Evolutionary conservation across 2,329 filamentous ascomycete genomes (phyloP).

Genomic region (Metarhizium rileyi): DNA sequence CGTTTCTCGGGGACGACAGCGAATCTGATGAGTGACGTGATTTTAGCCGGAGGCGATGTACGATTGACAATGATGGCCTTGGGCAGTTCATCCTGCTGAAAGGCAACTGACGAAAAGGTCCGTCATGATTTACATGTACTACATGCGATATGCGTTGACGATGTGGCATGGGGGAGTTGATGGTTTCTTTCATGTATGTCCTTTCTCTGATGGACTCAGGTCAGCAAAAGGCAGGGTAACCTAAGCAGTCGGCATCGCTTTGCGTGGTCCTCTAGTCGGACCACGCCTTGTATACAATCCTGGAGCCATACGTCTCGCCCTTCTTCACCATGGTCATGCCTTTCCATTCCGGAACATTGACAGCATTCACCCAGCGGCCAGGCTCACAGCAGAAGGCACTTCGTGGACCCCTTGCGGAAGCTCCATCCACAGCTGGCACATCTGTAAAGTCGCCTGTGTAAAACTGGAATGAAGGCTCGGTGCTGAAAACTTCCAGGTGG

Average conservation of each 20-base stretch:
- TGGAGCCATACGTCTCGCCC: slow-evolving; percentile 72
- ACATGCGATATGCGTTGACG: neutral
- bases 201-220: neutral
- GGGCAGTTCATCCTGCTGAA: neutral
- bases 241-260: neutral
- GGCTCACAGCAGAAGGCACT: slow-evolving; percentile 90
- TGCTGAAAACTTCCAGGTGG: slow-evolving; percentile 80
- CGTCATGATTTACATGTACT: neutral
- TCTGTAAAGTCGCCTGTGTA: slow-evolving; percentile 84
- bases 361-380: slow-evolving; percentile 79
- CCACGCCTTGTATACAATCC: slow-evolving; percentile 81
- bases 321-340: slow-evolving; percentile 71
- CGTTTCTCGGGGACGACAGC: slow-evolving; percentile 60
- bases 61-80: neutral
- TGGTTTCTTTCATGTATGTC: neutral
- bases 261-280: slow-evolving; percentile 36
- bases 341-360: slow-evolving; percentile 74
- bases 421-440: slow-evolving; percentile 55
- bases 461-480: slow-evolving; percentile 94
- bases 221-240: neutral
- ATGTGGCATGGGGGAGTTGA: neutral
- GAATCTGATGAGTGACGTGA: slow-evolving; percentile 42
- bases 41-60: neutral
- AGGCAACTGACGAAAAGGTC: neutral
- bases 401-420: slow-evolving; percentile 55